phyloP scores from a whole-genome alignment of 805 yeast genomes.

The Suhomyces kilbournensis region DNA sequence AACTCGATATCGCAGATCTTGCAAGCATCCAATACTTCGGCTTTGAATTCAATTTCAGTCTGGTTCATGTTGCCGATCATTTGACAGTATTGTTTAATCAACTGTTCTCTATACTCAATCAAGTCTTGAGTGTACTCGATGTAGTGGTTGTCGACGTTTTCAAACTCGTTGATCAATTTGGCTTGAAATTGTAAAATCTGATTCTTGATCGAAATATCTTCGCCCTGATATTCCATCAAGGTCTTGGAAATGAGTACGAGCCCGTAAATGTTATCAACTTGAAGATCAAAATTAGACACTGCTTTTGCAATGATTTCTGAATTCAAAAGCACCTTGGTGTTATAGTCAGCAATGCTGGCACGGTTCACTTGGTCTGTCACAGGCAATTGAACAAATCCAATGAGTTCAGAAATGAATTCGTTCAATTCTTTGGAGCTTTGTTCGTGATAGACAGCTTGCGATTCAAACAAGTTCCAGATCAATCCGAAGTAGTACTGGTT shows the following conservation, averaged over 20 bases:
- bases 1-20: conserved; percentile 1
- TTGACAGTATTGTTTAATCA: conserved; percentile 9
- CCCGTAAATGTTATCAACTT: conserved; percentile 32
- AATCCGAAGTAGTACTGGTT: conserved; percentile 29
- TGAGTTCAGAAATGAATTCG: conserved; percentile 30
- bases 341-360: conserved; percentile 10
- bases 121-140: conserved; percentile 19
- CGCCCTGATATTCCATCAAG: conserved; percentile 16
- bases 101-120: conserved; percentile 7
- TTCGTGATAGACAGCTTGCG: conserved; percentile 26
- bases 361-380: conserved; percentile 7
- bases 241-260: conserved; percentile 21
- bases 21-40: conserved; percentile 14
- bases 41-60: conserved; percentile 5
- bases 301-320: conserved; percentile 27
- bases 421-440: conserved; percentile 20
- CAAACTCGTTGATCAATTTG: conserved; percentile 32
- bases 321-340: conserved; percentile 22
- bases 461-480: conserved; percentile 33
- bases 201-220: conserved; percentile 11
- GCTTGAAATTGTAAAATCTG: conserved; percentile 28
- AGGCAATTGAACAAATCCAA: conserved; percentile 17
- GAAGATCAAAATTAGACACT: conserved; percentile 24
- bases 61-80: conserved; percentile 6
- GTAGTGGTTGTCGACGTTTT: conserved; percentile 39